phyloP scores from a whole-genome alignment of 768 basidiomycete genomes.

The Trametes villosa region DNA sequence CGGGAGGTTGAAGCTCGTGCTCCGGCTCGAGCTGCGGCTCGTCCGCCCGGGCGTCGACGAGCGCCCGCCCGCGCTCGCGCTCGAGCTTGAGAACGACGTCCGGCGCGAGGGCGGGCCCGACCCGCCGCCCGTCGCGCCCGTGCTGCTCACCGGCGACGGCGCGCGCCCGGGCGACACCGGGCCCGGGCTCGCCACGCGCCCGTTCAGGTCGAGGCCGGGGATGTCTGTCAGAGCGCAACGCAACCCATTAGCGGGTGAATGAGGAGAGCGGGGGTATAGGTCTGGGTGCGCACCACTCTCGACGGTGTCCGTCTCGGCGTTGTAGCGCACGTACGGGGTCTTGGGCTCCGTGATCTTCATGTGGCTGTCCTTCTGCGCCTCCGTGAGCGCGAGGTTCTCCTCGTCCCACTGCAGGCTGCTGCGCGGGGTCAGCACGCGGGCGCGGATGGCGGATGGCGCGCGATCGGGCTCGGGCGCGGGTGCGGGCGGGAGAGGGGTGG shows the following conservation, averaged over 20 bases:
- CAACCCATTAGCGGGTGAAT: neutral
- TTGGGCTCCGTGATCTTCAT: slow-evolving; percentile 99
- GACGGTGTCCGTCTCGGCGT: slow-evolving; percentile 81
- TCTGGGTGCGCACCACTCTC: slow-evolving; percentile 85
- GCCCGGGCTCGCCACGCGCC: slow-evolving; percentile 44
- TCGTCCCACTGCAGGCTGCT: slow-evolving; percentile 93
- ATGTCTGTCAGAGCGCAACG: slow-evolving; percentile 61
- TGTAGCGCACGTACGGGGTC: slow-evolving; percentile 94
- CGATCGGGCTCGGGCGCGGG: neutral
- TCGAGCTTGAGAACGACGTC: slow-evolving; percentile 68
- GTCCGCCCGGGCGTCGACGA: slow-evolving; percentile 57
- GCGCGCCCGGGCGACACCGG: slow-evolving; percentile 42
- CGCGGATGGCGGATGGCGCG: neutral
- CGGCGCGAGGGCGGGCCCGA: slow-evolving; percentile 76
- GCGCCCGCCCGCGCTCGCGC: slow-evolving; percentile 41
- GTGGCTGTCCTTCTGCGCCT: slow-evolving; percentile 91
- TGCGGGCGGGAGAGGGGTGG: neutral
- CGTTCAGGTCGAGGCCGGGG: slow-evolving; percentile 71
- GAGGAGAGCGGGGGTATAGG: slow-evolving; percentile 29
- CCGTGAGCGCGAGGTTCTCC: slow-evolving; percentile 88
- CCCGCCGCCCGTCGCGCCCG: slow-evolving; percentile 53
- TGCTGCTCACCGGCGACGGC: slow-evolving; percentile 47
- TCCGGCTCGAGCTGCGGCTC: slow-evolving; percentile 69
- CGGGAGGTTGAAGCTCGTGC: slow-evolving; percentile 84
- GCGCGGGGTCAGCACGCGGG: neutral